Evolutionary conservation across 345 rosid genomes (phyloP).

Genomic region (Dipteronia dyeriana): DNA sequence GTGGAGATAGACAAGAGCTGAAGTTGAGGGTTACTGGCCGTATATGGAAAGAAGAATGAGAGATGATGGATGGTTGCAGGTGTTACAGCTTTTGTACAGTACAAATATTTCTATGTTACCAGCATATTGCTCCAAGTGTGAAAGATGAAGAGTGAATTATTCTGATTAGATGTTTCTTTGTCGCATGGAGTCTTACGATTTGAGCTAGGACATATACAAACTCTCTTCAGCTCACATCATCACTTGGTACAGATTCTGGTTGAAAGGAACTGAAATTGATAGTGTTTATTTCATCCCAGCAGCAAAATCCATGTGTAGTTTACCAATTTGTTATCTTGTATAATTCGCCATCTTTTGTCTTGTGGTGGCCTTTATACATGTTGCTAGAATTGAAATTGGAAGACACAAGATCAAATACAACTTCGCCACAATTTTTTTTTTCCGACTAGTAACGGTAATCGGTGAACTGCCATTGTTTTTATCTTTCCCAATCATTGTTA

Average conservation of each 20-base stretch:
- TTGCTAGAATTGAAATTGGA: slow-evolving; percentile 3
- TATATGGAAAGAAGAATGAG: slow-evolving; percentile 84
- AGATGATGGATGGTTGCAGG: neutral
- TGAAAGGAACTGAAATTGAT: slow-evolving; percentile 11
- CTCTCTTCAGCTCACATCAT: slow-evolving; percentile 1
- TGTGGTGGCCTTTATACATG: neutral
- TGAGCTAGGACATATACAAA: neutral
- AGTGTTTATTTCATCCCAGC: neutral
- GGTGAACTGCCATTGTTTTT: too few species aligned
- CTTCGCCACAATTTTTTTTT: too few species aligned
- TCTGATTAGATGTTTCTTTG: neutral
- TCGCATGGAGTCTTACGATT: neutral
- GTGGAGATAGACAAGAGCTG: slow-evolving; percentile 81
- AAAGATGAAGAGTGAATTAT: slow-evolving; percentile 23
- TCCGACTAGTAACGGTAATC: too few species aligned
- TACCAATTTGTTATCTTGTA: neutral
- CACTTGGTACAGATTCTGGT: neutral
- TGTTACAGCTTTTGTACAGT: slow-evolving; percentile 27
- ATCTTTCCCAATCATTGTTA: neutral
- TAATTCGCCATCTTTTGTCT: neutral
- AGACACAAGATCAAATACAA: neutral
- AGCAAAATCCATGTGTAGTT: neutral
- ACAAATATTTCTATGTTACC: neutral
- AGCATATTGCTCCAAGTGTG: slow-evolving; percentile 2
- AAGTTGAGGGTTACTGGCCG: slow-evolving; percentile 82